Evolutionary conservation across 2,329 filamentous ascomycete species (phyloP).

Genomic region (Lasiodiplodia hormozganensis): DNA sequence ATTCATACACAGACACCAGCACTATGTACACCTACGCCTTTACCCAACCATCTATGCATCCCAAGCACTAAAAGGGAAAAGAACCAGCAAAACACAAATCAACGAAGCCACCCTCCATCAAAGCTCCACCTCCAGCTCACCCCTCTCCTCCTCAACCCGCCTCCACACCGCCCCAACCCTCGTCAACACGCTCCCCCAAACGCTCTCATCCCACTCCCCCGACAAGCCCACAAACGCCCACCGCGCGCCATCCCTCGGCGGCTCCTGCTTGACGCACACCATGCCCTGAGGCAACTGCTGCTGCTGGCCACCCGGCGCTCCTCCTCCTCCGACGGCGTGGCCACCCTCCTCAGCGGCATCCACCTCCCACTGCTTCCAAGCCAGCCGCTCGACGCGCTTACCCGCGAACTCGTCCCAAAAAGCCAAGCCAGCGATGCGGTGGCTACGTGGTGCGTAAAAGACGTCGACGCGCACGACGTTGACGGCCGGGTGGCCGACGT

Average conservation of each 20-base stretch:
- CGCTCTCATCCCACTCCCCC: conserved; percentile 33
- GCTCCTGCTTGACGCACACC: conserved; percentile 35
- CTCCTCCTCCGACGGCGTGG: neutral
- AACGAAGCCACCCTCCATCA: neutral
- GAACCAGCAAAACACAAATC: rapidly evolving
- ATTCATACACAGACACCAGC: neutral
- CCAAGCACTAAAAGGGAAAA: neutral
- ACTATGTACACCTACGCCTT: neutral
- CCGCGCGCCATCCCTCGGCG: conserved; percentile 38
- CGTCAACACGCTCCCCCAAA: conserved; percentile 36
- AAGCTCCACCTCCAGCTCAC: neutral
- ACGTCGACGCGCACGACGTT: conserved; percentile 39
- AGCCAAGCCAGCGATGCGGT: conserved; percentile 37
- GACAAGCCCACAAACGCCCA: conserved; percentile 39
- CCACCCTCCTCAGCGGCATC: conserved; percentile 31
- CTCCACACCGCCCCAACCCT: conserved; percentile 39
- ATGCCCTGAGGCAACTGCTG: conserved; percentile 32
- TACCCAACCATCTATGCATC: neutral
- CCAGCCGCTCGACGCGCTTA: conserved; percentile 33
- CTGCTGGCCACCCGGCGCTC: neutral
- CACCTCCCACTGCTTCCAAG: conserved; percentile 37
- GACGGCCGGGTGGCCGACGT: conserved; percentile 30
- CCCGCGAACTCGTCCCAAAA: conserved; percentile 37
- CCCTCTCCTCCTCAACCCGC: conserved; percentile 32
- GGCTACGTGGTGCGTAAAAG: conserved; percentile 37